Base-by-base conservation (phyloP, 2,329 filamentous ascomycete species). In the Emmonsiellopsis sp. region DNA sequence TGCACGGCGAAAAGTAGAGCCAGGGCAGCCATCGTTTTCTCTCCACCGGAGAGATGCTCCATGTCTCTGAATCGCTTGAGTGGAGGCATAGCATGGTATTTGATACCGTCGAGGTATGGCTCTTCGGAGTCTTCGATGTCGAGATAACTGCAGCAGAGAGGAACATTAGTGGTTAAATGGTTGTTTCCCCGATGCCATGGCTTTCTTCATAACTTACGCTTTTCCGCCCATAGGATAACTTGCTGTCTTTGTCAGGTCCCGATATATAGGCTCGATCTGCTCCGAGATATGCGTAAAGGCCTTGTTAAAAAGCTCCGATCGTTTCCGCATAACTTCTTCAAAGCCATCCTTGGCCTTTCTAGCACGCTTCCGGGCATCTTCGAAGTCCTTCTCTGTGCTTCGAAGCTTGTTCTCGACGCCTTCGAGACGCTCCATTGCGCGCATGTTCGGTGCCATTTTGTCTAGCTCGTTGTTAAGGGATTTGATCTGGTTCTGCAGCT, bases 1-100 rank as follows among this genome's bases (percentile, higher is more conserved):
- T 98, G 93, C 53, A 98, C 91, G 21, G 93, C 93, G 68, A 98
- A 98, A 4, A 98, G 80, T 42, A 98, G 78, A n/a, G 93, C 93
- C 40, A 98, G 77, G 11, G 93, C 93, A 1, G 93, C 93, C 85
- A 98, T 98, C 0, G 93, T 98, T 78, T 98, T 98, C 73, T 98
- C 93, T 53, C 93, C 93, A 63, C 93, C 93, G 1, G 89, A 95
- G 8, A 98, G 77, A 68, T 96, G 93, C 70, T 98, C 93, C 93
- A 98, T 98, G 69, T 98, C 94, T 62, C 93, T 83, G 81, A 98
- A 98, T 45, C 93, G 89, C 75, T 98, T 98, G 57, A 96, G 82
- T 1, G 93, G 93, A 17, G 93, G 93, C 91, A 97, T 98, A 57
- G 93, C 94, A 68, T 97, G 91, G 72, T 98, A 98, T 67, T 95